Evolutionary conservation across 768 basidiomycete genomes (phyloP).

Genomic region (Mycena kentingensis): DNA sequence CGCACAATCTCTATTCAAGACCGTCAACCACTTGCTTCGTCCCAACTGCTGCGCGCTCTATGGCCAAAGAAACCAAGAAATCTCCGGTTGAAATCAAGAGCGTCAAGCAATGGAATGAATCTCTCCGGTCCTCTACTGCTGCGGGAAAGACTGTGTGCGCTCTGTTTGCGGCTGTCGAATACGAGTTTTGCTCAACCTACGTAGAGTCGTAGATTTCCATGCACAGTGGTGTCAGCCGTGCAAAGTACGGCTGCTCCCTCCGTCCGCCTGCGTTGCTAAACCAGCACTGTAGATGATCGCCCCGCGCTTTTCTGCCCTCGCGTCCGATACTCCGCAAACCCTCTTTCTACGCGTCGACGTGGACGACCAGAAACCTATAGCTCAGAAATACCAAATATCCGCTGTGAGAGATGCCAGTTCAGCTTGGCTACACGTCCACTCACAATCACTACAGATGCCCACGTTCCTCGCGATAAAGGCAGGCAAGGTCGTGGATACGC

Average conservation of each 20-base stretch:
- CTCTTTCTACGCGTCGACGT: slow-evolving; percentile 24
- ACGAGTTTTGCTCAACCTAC: too few relatives aligned
- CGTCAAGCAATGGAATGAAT: slow-evolving; percentile 40
- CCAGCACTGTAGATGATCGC: slow-evolving; percentile 15
- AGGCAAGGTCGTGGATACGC: slow-evolving; percentile 22
- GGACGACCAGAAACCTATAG: slow-evolving; percentile 21
- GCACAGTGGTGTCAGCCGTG: slow-evolving; percentile 25
- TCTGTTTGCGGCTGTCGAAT: background rate
- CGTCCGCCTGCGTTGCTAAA: background rate
- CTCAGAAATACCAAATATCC: slow-evolving; percentile 24
- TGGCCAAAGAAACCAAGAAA: background rate
- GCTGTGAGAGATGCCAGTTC: too few relatives aligned
- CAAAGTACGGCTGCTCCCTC: slow-evolving; percentile 11
- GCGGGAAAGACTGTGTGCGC: slow-evolving; percentile 14
- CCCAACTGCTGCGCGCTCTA: background rate
- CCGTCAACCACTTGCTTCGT: background rate
- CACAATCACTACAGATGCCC: too few relatives aligned
- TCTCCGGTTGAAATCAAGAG: slow-evolving; percentile 11
- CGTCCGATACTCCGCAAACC: slow-evolving; percentile 18
- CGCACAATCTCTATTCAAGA: background rate
- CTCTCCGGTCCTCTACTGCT: slow-evolving; percentile 31
- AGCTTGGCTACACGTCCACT: too few relatives aligned
- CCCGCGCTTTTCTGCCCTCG: slow-evolving; percentile 15
- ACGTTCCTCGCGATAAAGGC: slow-evolving; percentile 22
- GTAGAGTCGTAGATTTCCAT: slow-evolving; percentile 19